Evolutionary conservation across 2,329 filamentous ascomycete species (phyloP).

Genomic region (Mycosphaerelloides madeirae): DNA sequence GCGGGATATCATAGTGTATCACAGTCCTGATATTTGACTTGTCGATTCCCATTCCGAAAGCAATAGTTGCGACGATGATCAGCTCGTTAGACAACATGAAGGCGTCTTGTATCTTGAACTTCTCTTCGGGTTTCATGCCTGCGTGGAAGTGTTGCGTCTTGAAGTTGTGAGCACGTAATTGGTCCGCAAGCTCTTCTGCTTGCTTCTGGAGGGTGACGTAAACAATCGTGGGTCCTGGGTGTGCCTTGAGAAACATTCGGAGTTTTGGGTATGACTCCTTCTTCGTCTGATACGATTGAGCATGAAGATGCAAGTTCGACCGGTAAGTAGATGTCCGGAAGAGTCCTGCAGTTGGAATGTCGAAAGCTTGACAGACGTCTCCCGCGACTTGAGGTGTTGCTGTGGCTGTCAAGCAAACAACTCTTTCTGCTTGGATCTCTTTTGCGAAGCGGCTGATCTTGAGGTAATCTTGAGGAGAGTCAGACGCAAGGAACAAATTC

Average conservation of each 20-base stretch:
- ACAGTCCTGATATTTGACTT: conserved; percentile 96
- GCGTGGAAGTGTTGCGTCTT: conserved; percentile 82
- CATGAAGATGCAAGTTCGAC: conserved; percentile 54
- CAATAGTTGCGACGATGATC: conserved; percentile 95
- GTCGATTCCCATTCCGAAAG: conserved; percentile 99
- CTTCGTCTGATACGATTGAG: conserved; percentile 40
- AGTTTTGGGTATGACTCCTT: conserved; percentile 45
- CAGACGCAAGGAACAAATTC: too few relatives aligned
- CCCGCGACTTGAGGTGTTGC: conserved; percentile 54
- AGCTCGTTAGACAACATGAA: conserved; percentile 80
- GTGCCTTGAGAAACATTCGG: conserved; percentile 45
- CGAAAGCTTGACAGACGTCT: conserved; percentile 52
- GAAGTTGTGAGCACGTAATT: conserved; percentile 61
- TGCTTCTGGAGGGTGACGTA: conserved; percentile 58
- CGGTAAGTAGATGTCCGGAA: conserved; percentile 58
- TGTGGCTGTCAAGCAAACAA: conserved; percentile 58
- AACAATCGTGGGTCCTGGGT: conserved; percentile 55
- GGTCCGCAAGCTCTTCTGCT: conserved; percentile 67
- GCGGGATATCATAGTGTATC: conserved; percentile 85
- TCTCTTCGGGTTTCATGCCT: conserved; percentile 63
- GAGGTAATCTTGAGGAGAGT: conserved; percentile 37
- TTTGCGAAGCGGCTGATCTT: conserved; percentile 54
- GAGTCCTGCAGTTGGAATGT: conserved; percentile 47
- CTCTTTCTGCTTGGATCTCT: conserved; percentile 54
- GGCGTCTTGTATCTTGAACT: conserved; percentile 64